phyloP scores from a whole-genome alignment of 192 early-diverging fungal genomes.

The Powellomyces hirtus region DNA sequence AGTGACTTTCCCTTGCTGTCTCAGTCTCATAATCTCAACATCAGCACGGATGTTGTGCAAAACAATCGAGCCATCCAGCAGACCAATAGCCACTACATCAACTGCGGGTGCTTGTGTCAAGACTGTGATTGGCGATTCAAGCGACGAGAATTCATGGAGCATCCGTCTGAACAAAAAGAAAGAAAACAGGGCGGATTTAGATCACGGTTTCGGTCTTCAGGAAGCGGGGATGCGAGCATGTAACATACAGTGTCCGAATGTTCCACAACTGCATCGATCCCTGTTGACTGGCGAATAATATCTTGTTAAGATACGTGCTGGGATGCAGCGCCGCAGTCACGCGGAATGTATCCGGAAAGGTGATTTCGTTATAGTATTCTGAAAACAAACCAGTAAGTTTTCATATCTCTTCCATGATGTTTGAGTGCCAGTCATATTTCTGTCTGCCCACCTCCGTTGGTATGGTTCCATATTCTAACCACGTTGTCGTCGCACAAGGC shows the following conservation, averaged over 20 bases:
- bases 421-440: neutral
- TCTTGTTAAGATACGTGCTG: conserved; percentile 96
- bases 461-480: conserved; percentile 74
- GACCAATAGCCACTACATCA: conserved; percentile 90
- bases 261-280: conserved; percentile 96
- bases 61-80: conserved; percentile 81
- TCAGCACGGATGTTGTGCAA: conserved; percentile 86
- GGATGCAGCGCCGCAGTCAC: conserved; percentile 83
- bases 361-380: conserved; percentile 67
- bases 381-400: neutral
- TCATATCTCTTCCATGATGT: neutral
- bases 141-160: conserved; percentile 69
- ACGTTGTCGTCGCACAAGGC: conserved; percentile 78
- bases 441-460: conserved; percentile 53
- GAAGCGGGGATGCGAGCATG: neutral
- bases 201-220: too few relatives aligned
- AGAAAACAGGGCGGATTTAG: too few relatives aligned
- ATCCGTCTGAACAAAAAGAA: neutral
- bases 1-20: conserved; percentile 88
- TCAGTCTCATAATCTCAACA: conserved; percentile 68
- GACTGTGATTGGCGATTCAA: conserved; percentile 73
- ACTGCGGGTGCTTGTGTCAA: conserved; percentile 86
- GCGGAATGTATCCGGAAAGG: conserved; percentile 72
- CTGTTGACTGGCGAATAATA: conserved; percentile 80
- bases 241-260: conserved; percentile 62